Base-by-base conservation (phyloP, 306 rosid genomes). In the Castanea sativa region DNA sequence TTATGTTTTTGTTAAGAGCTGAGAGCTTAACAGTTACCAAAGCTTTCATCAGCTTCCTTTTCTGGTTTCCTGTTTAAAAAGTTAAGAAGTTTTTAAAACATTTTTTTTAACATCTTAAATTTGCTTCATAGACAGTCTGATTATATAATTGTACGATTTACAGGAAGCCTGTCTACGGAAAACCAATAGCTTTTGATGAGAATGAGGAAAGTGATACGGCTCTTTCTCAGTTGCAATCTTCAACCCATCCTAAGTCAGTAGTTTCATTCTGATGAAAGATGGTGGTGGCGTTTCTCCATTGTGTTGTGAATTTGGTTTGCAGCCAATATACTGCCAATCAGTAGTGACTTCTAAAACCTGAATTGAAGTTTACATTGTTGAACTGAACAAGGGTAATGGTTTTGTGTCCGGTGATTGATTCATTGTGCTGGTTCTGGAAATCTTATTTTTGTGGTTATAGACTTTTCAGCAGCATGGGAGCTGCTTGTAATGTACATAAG, bases 111-210 rank as follows among this genome's bases (percentile, higher is more conserved):
- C 30, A 27, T 2, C 15, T 55, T 75, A 5, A 30, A 20, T 21
- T 21, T 2, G 45, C 13, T 18, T 10, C 1, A 4, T 21, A 13
- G 7, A 19, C 69, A 27, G 49, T 25, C 27, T 73, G 43, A 72
- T 49, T 8, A 16, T 12, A 25, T 35, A 21, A 32, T 52, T 23
- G 11, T 55, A 72, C 76, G 76, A 13, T 76, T 71, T 58, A 74
- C 96, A 95, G 99, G 91, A 93, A 95, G 75, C 70, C 81, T 63
- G 74, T 84, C n/a, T 73, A 76, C 71, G 92, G 93, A 76, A 86
- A 86, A 70, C 88, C 89, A 9, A 60, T 91, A 33, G 80, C 74
- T 25, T 93, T 89, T 56, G 93, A 95, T 71, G 97, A 87, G 70
- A 88, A 77, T 23, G 97, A 93, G 52, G 96, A 93, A 81, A 81